Conservation (phyloP, 106 monocot species). For the Ottelia alismoides region DNA sequence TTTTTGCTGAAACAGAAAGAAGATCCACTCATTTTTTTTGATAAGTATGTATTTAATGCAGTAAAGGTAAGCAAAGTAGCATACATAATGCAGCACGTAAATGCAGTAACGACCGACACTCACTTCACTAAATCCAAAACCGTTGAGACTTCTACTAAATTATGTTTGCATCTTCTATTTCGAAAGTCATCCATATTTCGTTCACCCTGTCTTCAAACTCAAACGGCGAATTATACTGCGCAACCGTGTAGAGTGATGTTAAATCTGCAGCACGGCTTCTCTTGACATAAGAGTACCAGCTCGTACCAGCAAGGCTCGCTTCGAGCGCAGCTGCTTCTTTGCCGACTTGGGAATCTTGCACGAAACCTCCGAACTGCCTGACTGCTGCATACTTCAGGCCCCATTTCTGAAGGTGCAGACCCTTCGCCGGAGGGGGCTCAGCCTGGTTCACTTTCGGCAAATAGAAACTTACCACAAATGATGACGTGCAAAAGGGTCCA, state of each 20-base stretch:
- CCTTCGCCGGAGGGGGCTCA: too few species aligned
- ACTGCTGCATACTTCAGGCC: slow-evolving; percentile 34
- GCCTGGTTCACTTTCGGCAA: slow-evolving; percentile 53
- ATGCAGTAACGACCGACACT: too few species aligned
- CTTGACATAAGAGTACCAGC: slow-evolving; percentile 34
- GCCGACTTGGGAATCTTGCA: slow-evolving; percentile 25
- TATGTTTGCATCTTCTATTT: slow-evolving; percentile 5
- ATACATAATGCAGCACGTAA: too few species aligned
- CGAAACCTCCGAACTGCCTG: slow-evolving; percentile 62
- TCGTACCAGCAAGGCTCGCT: slow-evolving; percentile 36
- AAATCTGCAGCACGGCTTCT: too few species aligned
- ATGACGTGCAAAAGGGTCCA: slow-evolving; percentile 75
- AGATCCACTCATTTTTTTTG: too few species aligned
- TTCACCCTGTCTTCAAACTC: slow-evolving; percentile 64
- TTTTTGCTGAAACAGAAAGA: too few species aligned
- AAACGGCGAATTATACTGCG: slow-evolving; percentile 74
- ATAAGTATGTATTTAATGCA: too few species aligned
- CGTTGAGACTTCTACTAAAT: too few species aligned
- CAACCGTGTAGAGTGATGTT: slow-evolving; percentile 35
- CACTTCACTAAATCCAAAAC: too few species aligned
- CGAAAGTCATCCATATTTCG: slow-evolving; percentile 67
- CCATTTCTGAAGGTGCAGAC: slow-evolving; percentile 53
- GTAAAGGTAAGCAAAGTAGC: too few species aligned
- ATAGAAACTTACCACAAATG: slow-evolving; percentile 84
- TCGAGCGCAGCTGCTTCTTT: slow-evolving; percentile 49